Percentiles rank a stretch among this genome's conserved stretches.
Evolutionary conservation across 305 asterid species (phyloP).

Genomic region (Coffea humblotiana): DNA sequence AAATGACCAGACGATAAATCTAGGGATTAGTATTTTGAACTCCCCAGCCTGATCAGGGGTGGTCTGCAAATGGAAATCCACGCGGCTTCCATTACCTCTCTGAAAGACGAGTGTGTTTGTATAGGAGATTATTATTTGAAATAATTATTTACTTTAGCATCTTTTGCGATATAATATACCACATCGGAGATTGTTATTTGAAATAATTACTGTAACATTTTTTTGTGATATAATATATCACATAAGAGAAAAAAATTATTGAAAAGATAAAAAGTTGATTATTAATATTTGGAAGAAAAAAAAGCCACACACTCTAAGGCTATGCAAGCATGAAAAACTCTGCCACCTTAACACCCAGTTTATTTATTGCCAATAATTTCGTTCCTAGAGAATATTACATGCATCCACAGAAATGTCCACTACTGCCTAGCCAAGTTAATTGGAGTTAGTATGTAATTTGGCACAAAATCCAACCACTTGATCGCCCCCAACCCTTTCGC

Average conservation of each 20-base stretch:
- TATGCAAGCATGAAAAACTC: background rate
- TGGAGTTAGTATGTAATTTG: background rate
- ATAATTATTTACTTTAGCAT: too few species aligned
- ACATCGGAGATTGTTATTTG: too few species aligned
- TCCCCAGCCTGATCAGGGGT: background rate
- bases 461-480: too few species aligned
- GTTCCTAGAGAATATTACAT: background rate
- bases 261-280: too few species aligned
- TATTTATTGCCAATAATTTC: background rate
- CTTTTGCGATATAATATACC: too few species aligned
- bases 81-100: slow-evolving; percentile 18
- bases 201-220: too few species aligned
- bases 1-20: background rate
- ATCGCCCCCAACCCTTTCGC: too few species aligned
- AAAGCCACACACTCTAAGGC: too few species aligned
- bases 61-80: slow-evolving; percentile 16
- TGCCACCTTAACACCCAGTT: slow-evolving; percentile 6
- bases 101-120: background rate
- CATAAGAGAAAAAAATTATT: too few species aligned
- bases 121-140: too few species aligned
- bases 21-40: background rate
- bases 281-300: too few species aligned
- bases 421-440: background rate
- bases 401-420: background rate
- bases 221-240: too few species aligned